phyloP scores from a whole-genome alignment of 208 protist species.

The Leishmania amazonensis region DNA sequence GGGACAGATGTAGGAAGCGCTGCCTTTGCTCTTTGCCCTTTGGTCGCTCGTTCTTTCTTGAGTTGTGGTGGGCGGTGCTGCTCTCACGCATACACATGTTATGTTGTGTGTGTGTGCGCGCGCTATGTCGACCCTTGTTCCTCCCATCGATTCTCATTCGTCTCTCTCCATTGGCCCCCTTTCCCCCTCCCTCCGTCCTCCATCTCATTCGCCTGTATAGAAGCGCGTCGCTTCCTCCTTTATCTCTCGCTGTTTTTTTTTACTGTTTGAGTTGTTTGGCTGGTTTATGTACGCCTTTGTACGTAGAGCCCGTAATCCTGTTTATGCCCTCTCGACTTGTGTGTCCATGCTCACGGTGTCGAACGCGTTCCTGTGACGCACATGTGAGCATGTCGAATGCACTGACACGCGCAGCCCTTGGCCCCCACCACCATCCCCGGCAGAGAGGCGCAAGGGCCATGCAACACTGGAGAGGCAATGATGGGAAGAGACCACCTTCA shows the following conservation, averaged over 20 bases:
- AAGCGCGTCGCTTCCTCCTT: background rate
- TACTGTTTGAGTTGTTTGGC: background rate
- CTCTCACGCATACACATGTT: background rate
- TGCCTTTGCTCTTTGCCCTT: slow-evolving; percentile 14
- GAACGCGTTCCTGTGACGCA: background rate
- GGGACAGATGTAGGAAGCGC: background rate
- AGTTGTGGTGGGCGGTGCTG: background rate
- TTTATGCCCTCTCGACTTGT: background rate
- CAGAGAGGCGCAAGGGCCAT: background rate
- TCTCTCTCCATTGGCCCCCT: background rate
- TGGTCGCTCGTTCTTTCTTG: slow-evolving; percentile 15
- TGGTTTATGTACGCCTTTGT: background rate
- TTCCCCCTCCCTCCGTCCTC: background rate
- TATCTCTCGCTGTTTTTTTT: background rate
- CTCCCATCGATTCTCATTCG: background rate
- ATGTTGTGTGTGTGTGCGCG: background rate
- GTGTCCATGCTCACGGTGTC: background rate
- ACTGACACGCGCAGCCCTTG: background rate
- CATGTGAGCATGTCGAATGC: background rate
- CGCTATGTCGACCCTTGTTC: background rate
- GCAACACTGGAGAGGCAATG: background rate
- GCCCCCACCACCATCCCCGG: background rate
- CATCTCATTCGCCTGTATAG: background rate
- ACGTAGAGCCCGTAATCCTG: background rate
- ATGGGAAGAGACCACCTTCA: background rate